Percentiles rank a stretch among this genome's conserved stretches.
Conservation (phyloP, 1,139 yeast genomes). For the Kurtzmaniella quercitrusa region DNA sequence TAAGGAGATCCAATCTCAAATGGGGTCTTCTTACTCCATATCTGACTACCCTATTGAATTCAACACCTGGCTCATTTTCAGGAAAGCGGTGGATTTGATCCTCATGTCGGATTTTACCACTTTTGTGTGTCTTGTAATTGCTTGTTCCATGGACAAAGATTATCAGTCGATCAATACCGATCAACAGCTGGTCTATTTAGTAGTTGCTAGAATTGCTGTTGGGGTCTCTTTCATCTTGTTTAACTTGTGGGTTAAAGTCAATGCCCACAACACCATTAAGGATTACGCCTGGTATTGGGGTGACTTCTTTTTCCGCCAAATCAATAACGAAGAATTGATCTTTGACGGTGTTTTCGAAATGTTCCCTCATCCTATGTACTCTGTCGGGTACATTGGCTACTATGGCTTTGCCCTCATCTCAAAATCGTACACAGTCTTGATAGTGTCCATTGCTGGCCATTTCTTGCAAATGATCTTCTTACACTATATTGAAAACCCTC, state of each 20-base stretch:
- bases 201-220: slow-evolving; percentile 31
- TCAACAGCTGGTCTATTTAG: slow-evolving; percentile 32
- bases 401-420: slow-evolving; percentile 81
- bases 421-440: slow-evolving; percentile 67
- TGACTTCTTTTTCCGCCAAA: slow-evolving; percentile 82
- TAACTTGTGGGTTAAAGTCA: slow-evolving; percentile 82
- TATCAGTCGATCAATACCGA: slow-evolving; percentile 34
- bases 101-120: slow-evolving; percentile 84
- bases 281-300: slow-evolving; percentile 98
- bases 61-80: slow-evolving; percentile 78
- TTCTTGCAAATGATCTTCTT: slow-evolving; percentile 74
- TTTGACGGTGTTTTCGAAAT: slow-evolving; percentile 90
- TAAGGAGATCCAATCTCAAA: slow-evolving; percentile 50
- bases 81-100: slow-evolving; percentile 77
- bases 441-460: slow-evolving; percentile 74
- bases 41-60: slow-evolving; percentile 63
- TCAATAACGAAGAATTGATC: slow-evolving; percentile 66
- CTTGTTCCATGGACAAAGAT: slow-evolving; percentile 45
- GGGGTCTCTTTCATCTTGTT: slow-evolving; percentile 57
- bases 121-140: slow-evolving; percentile 64
- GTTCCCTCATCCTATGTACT: slow-evolving; percentile 94
- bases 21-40: slow-evolving; percentile 51
- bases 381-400: slow-evolving; percentile 85
- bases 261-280: slow-evolving; percentile 85
- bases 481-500: slow-evolving; percentile 80